phyloP scores from a whole-genome alignment of 2,329 filamentous ascomycete species.

The Byssoonygena ceratinophila region DNA sequence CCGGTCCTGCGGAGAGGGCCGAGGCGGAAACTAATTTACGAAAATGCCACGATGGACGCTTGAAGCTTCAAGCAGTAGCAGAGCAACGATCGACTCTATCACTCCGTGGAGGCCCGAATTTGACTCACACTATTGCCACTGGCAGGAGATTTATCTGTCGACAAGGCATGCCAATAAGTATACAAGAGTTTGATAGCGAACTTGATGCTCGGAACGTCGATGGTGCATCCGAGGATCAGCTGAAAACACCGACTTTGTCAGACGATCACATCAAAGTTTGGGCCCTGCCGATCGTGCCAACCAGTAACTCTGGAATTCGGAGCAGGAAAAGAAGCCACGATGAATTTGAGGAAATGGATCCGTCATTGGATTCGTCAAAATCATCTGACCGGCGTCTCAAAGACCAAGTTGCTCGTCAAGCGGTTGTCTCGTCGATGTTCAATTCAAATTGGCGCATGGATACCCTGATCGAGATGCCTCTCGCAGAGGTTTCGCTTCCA shows the following conservation, averaged over 20 bases:
- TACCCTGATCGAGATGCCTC: slow-evolving; percentile 53
- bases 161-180: slow-evolving; percentile 62
- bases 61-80: slow-evolving; percentile 5
- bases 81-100: slow-evolving; percentile 37
- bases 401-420: slow-evolving; percentile 38
- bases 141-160: slow-evolving; percentile 77
- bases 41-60: not conserved
- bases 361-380: not conserved
- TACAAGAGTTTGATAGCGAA: slow-evolving; percentile 53
- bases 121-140: slow-evolving; percentile 56
- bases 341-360: slow-evolving; percentile 34
- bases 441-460: slow-evolving; percentile 65
- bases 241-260: slow-evolving; percentile 54
- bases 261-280: slow-evolving; percentile 74
- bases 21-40: not conserved
- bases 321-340: slow-evolving; percentile 42
- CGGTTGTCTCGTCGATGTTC: slow-evolving; percentile 66
- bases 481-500: slow-evolving; percentile 57
- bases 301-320: slow-evolving; percentile 20
- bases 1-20: slow-evolving; percentile 12
- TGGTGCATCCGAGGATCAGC: slow-evolving; percentile 18
- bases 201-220: slow-evolving; percentile 18
- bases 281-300: slow-evolving; percentile 55
- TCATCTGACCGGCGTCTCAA: not conserved
- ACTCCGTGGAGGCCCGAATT: slow-evolving; percentile 71